Evolutionary conservation across 345 rosid genomes (phyloP).

Genomic region (Abelmoschus esculentus): DNA sequence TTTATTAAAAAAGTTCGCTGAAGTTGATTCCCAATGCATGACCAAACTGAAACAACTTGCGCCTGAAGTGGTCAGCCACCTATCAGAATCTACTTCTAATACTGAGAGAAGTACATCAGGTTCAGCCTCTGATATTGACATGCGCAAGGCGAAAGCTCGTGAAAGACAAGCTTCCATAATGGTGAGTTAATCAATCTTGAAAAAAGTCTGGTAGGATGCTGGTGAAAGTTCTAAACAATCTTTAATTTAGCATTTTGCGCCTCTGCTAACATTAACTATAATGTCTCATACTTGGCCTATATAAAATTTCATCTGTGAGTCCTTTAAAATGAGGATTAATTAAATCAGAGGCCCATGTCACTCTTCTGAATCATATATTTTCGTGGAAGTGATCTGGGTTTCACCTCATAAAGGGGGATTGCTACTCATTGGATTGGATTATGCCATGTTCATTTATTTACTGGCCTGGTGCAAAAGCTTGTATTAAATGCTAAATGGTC

Average conservation of each 20-base stretch:
- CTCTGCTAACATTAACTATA: neutral
- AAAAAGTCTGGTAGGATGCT: neutral
- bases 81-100: constrained; percentile 23
- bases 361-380: neutral
- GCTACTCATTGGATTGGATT: neutral
- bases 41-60: constrained; percentile 60
- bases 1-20: constrained; percentile 69
- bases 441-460: too few relatives aligned
- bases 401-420: neutral
- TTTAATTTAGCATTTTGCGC: neutral
- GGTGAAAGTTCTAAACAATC: neutral
- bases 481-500: neutral
- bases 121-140: constrained; percentile 51
- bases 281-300: neutral
- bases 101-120: constrained; percentile 22
- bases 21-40: constrained; percentile 58
- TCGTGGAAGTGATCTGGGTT: neutral
- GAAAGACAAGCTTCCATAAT: constrained; percentile 81
- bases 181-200: constrained; percentile 33
- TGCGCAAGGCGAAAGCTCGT: constrained; percentile 80
- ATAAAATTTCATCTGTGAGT: neutral
- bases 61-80: constrained; percentile 60
- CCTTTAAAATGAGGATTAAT: neutral
- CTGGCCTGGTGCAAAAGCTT: neutral
- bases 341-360: neutral